Conservation (phyloP, 139 green algal species). For the Limnomonas spitsbergensis region DNA sequence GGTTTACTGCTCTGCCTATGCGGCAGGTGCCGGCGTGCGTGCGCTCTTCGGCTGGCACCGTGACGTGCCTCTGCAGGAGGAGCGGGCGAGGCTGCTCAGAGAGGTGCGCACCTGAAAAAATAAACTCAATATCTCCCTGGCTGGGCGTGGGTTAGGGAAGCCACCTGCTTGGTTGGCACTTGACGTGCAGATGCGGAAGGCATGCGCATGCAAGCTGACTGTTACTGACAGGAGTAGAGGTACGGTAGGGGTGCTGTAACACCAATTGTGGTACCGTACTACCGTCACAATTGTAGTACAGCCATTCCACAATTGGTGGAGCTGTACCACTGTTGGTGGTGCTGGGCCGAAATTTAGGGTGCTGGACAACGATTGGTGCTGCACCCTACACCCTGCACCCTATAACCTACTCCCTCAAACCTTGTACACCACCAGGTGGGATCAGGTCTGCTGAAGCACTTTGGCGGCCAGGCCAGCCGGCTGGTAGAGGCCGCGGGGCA, state of each 20-base stretch:
- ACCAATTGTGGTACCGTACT: too few species aligned
- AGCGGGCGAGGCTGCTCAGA: constrained; percentile 75
- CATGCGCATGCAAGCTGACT: too few species aligned
- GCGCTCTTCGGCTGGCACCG: constrained; percentile 55
- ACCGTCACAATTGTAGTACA: too few species aligned
- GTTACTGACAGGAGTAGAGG: too few species aligned
- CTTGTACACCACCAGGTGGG: constrained; percentile 60
- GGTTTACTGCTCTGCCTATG: too few species aligned
- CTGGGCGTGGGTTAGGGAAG: too few species aligned
- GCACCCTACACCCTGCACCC: background rate
- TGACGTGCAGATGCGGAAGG: too few species aligned
- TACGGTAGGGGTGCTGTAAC: too few species aligned
- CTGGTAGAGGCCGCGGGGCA: constrained; percentile 63
- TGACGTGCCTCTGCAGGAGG: constrained; percentile 74
- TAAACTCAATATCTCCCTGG: too few species aligned
- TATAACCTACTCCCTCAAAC: background rate
- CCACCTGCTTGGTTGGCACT: too few species aligned
- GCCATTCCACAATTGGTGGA: background rate
- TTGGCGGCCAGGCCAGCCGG: constrained; percentile 58
- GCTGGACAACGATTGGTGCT: too few species aligned
- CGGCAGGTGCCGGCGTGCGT: background rate
- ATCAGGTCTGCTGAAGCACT: constrained; percentile 48
- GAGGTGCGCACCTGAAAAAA: constrained; percentile 70
- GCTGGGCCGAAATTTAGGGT: too few species aligned
- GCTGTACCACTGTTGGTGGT: constrained; percentile 4